Base-by-base conservation (phyloP, 2,329 filamentous ascomycete genomes). In the Tetracladium maxilliforme region DNA sequence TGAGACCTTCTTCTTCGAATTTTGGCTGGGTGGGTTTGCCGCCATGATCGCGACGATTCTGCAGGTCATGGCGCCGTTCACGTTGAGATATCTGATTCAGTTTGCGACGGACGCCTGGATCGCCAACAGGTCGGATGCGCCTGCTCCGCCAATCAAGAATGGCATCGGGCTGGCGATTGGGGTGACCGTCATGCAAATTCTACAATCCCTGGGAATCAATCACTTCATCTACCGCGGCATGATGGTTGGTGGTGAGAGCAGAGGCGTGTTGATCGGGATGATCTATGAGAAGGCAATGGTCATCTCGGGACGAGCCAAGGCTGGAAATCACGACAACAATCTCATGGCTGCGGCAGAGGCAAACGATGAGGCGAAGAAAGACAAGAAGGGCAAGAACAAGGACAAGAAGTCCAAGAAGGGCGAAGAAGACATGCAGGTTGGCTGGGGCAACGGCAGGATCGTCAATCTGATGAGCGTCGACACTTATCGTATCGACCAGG, bases 381-480 rank as follows among this genome's bases (percentile, higher is more conserved):
- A 47, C 10, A 48, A 42, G 27, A 48, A 50, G 31, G 50, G 40
- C 23, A 36, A 47, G 10, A 41, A 56, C 24, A 53, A 61, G 26
- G 47, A 43, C 5, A 46, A 51, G 20, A 42, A 44, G 4, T 48
- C 50, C 25, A 46, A 49, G 26, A 42, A 50, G 10, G 24, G 48
- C 54, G 13, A 48, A 43, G 14, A 54, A 56, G 15, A 55, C 57
- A 24, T 48, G 47, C 4, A 35, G 41, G 6, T 70, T 13, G 90
- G 87, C 14, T 95, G 87, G 87, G 75, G 75, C 29, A 95, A 94
- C 41, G 90, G 90, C 13, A 72, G 83, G 33, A 82, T 95, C 26
- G 72, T 90, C 44, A 92, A 92, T 37, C 46, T 95, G 38, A 94
- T 95, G 86, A 87, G 82, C 32, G 83, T 90, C 22, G 87, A 95